phyloP scores from a whole-genome alignment of 2,329 filamentous ascomycete genomes.

The Paecilomyces sp. region DNA sequence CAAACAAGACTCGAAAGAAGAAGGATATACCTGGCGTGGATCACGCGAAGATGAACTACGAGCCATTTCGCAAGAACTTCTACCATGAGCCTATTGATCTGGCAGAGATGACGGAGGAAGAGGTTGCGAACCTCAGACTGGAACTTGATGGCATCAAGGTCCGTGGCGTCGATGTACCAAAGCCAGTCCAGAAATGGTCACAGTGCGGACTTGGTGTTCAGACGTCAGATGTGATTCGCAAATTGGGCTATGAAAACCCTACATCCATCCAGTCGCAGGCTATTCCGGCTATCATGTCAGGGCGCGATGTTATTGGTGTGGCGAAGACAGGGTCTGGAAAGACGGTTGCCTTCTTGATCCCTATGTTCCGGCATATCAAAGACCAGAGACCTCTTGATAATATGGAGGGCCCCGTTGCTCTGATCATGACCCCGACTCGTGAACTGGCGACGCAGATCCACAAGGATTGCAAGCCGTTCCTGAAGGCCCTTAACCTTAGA shows the following conservation, averaged over 20 bases:
- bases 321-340: conserved; percentile 98
- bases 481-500: conserved; percentile 76
- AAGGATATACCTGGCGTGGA: conserved; percentile 88
- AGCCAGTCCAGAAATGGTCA: conserved; percentile 93
- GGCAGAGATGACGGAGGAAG: conserved; percentile 72
- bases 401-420: conserved; percentile 76
- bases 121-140: conserved; percentile 71
- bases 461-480: conserved; percentile 86
- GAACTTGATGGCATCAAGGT: conserved; percentile 96
- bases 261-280: conserved; percentile 95
- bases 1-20: conserved; percentile 70
- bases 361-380: conserved; percentile 97
- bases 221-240: conserved; percentile 76
- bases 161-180: conserved; percentile 77
- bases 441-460: conserved; percentile 93
- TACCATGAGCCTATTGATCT: conserved; percentile 87
- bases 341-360: conserved; percentile 88
- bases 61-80: conserved; percentile 86
- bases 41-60: conserved; percentile 78
- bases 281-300: conserved; percentile 90
- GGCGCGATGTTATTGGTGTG: conserved; percentile 89
- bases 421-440: conserved; percentile 91
- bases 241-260: conserved; percentile 76
- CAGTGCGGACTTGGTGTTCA: conserved; percentile 86
- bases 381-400: conserved; percentile 78